Percentiles rank a stretch among this genome's conserved stretches.
phyloP scores from a whole-genome alignment of 805 yeast species.

The Yamadazyma paraphyllophila region DNA sequence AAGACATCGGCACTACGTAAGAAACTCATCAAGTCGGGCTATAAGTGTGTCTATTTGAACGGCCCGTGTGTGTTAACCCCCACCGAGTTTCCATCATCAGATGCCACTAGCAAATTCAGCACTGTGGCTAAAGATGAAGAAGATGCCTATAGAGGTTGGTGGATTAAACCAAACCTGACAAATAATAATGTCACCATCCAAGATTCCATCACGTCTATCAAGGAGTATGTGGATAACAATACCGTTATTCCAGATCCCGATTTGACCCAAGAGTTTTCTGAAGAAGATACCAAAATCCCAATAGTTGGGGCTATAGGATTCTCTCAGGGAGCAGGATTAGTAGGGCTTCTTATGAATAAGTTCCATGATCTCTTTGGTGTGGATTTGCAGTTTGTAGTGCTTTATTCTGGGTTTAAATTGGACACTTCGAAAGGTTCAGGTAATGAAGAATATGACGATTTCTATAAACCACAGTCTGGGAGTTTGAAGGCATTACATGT shows the following conservation, averaged over 20 bases:
- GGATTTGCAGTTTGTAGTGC: slow-evolving; percentile 63
- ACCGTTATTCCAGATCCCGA: slow-evolving; percentile 43
- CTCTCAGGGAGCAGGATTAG: slow-evolving; percentile 91
- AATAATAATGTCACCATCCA: slow-evolving; percentile 49
- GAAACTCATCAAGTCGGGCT: slow-evolving; percentile 59
- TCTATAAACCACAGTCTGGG: slow-evolving; percentile 14
- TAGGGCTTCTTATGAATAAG: slow-evolving; percentile 63
- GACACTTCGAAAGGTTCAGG: slow-evolving; percentile 26
- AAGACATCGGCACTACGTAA: slow-evolving; percentile 90
- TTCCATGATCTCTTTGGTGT: slow-evolving; percentile 53
- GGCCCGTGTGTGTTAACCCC: slow-evolving; percentile 69
- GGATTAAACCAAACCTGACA: slow-evolving; percentile 49
- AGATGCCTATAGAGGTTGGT: slow-evolving; percentile 67
- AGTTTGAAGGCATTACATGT: slow-evolving; percentile 57
- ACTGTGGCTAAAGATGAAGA: slow-evolving; percentile 33
- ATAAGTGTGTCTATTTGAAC: slow-evolving; percentile 72
- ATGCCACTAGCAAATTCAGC: slow-evolving; percentile 49
- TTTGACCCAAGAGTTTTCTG: slow-evolving; percentile 19
- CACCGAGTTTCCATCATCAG: slow-evolving; percentile 73
- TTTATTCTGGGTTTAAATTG: slow-evolving; percentile 64
- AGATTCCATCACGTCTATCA: slow-evolving; percentile 48
- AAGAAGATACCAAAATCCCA: slow-evolving; percentile 43
- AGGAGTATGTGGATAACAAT: slow-evolving; percentile 52
- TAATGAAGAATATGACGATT: slow-evolving; percentile 23
- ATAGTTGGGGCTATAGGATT: slow-evolving; percentile 88